Conservation (phyloP, 257 asterid genomes). For the Capsicum chinense region DNA sequence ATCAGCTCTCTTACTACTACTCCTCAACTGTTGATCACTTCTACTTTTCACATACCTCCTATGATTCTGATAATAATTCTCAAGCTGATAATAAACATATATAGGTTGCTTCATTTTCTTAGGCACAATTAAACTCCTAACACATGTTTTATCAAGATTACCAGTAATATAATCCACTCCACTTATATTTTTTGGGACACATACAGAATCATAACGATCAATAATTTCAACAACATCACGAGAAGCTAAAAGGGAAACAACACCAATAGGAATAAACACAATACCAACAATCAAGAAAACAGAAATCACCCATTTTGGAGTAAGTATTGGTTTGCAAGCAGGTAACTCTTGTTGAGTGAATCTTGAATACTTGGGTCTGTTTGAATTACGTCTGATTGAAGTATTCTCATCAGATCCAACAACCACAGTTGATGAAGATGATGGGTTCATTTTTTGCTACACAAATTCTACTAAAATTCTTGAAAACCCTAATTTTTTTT, state of each 20-base stretch:
- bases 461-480: background rate
- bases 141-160: conserved; percentile 51
- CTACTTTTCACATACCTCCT: conserved; percentile 98
- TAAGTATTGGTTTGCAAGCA: conserved; percentile 95
- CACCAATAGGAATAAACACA: conserved; percentile 87
- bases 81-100: conserved; percentile 67
- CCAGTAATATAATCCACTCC: conserved; percentile 41
- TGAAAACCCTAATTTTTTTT: background rate
- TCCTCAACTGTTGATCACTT: conserved; percentile 88
- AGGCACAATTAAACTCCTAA: conserved; percentile 46
- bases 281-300: conserved; percentile 74
- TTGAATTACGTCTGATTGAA: conserved; percentile 72
- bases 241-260: conserved; percentile 81
- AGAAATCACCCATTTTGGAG: conserved; percentile 98
- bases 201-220: conserved; percentile 55
- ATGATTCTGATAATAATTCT: conserved; percentile 67
- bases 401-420: conserved; percentile 64
- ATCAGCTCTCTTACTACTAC: conserved; percentile 36
- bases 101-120: conserved; percentile 58
- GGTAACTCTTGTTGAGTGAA: conserved; percentile 98
- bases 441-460: conserved; percentile 21
- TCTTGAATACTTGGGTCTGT: conserved; percentile 96
- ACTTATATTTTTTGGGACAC: conserved; percentile 47
- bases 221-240: conserved; percentile 64
- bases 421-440: conserved; percentile 67